These are phyloP conservation scores for Leptodermis oblonga DNA, from an alignment of 257 asterid species.

Conservation along the genomic window DNA sequence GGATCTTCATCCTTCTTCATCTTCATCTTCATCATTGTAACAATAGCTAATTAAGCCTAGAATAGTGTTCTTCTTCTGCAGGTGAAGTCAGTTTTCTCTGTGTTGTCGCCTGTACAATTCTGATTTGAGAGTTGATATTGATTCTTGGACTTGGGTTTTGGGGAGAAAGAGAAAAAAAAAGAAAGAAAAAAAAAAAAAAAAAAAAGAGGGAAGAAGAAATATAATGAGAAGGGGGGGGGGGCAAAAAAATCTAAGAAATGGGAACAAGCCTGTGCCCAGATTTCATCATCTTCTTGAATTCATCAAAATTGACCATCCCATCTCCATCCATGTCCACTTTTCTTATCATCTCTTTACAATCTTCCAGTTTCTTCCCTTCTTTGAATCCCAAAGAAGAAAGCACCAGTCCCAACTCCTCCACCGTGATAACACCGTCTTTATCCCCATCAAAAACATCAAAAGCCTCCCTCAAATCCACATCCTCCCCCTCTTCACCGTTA, in stretches of 20 bases:
- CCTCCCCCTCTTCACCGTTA: constrained; percentile 7
- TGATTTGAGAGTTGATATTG: background rate
- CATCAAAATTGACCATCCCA: constrained; percentile 79
- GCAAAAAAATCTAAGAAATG: constrained; percentile 25
- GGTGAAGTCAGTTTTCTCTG: background rate
- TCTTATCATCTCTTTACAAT: constrained; percentile 70
- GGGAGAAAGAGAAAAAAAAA: background rate
- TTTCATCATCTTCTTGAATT: constrained; percentile 76
- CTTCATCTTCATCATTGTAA: background rate
- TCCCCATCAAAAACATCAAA: constrained; percentile 77
- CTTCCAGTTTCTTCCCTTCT: constrained; percentile 59
- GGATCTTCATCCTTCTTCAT: background rate
- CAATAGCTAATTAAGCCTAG: constrained; percentile 3
- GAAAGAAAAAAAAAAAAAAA: background rate
- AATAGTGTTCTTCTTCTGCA: background rate
- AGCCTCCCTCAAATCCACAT: constrained; percentile 57
- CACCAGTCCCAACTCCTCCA: constrained; percentile 64
- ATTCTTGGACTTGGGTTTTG: background rate
- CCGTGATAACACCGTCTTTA: constrained; percentile 67
- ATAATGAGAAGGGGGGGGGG: background rate
- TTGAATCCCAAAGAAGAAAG: constrained; percentile 58
- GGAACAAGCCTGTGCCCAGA: constrained; percentile 42
- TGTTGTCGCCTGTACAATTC: constrained; percentile 13
- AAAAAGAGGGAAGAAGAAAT: background rate
- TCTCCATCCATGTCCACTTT: constrained; percentile 82